These are phyloP conservation scores for Aspergillus nanangensis DNA, from an alignment of 495 filamentous ascomycete genomes.

Conservation along the genomic window DNA sequence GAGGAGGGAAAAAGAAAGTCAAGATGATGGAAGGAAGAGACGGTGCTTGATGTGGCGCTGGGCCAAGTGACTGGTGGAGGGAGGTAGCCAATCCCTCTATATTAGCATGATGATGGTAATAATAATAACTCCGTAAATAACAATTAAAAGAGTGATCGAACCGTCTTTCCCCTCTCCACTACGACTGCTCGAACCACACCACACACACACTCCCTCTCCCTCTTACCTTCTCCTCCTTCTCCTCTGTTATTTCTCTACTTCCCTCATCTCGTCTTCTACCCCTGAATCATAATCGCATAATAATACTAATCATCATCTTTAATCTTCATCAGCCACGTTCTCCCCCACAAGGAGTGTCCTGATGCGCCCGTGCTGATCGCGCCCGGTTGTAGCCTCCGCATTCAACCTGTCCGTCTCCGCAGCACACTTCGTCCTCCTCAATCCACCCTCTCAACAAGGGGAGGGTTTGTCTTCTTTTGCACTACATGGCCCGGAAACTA, in stretches of 20 bases:
- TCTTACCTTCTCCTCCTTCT: constrained; percentile 14
- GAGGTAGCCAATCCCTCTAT: too few relatives aligned
- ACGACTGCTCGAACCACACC: not conserved
- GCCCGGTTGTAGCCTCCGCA: constrained; percentile 32
- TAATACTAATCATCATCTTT: too few relatives aligned
- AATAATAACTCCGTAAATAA: too few relatives aligned
- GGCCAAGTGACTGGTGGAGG: not conserved
- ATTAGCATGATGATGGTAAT: too few relatives aligned
- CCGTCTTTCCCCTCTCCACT: not conserved
- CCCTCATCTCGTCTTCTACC: not conserved
- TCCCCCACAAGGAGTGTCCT: constrained; percentile 2
- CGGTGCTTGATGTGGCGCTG: not conserved
- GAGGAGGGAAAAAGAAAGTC: not conserved
- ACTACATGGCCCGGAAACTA: constrained; percentile 45
- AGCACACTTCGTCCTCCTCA: constrained; percentile 13
- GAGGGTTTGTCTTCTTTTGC: constrained; percentile 13
- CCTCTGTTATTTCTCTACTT: constrained; percentile 2
- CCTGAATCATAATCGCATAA: too few relatives aligned
- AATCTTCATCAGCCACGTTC: not conserved
- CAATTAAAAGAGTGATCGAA: too few relatives aligned
- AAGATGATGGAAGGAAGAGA: not conserved
- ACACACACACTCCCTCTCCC: constrained; percentile 1
- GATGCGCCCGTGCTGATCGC: constrained; percentile 20
- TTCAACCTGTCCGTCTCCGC: constrained; percentile 19
- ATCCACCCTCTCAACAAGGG: constrained; percentile 2